Evolutionary conservation across 2,329 filamentous ascomycete genomes (phyloP).

Genomic region (Aspergillus melleus): DNA sequence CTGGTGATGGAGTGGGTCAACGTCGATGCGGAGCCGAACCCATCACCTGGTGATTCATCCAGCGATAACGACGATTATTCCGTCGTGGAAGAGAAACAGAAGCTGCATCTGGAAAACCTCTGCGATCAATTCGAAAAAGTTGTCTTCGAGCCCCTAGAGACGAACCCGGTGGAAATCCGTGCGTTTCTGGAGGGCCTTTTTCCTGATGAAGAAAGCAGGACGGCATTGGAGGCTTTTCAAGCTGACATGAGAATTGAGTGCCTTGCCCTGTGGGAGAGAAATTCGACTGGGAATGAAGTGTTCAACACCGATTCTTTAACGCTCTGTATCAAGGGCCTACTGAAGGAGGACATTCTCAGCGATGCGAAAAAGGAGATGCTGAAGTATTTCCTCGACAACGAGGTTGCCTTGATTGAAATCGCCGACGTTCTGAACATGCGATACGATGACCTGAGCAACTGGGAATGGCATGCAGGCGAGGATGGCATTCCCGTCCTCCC

Average conservation of each 20-base stretch:
- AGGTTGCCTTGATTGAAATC: constrained; percentile 44
- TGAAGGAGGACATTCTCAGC: constrained; percentile 44
- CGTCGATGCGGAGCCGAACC: no score
- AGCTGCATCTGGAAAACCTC: constrained; percentile 37
- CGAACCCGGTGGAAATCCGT: constrained; percentile 31
- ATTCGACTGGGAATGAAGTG: constrained; percentile 18
- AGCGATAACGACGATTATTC: constrained; percentile 28
- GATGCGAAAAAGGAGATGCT: constrained; percentile 45
- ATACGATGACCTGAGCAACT: constrained; percentile 42
- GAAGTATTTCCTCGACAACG: constrained; percentile 41
- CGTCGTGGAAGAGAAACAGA: constrained; percentile 35
- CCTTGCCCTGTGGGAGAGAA: constrained; percentile 12
- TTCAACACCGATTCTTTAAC: constrained; percentile 34
- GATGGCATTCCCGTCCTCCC: constrained; percentile 46
- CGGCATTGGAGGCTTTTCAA: constrained; percentile 4
- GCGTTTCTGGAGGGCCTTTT: constrained; percentile 35
- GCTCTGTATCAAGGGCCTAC: constrained; percentile 40
- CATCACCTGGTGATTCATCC: neutral
- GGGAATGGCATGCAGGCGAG: constrained; percentile 45
- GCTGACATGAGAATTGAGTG: neutral
- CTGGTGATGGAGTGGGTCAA: constrained; percentile 45
- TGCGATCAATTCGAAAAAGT: constrained; percentile 42
- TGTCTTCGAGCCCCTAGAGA: constrained; percentile 41
- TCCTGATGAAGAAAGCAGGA: constrained; percentile 23
- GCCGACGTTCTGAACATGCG: constrained; percentile 48